Base-by-base conservation (phyloP, 371 early-diverging fungal species). In the Mortierella sp. region DNA sequence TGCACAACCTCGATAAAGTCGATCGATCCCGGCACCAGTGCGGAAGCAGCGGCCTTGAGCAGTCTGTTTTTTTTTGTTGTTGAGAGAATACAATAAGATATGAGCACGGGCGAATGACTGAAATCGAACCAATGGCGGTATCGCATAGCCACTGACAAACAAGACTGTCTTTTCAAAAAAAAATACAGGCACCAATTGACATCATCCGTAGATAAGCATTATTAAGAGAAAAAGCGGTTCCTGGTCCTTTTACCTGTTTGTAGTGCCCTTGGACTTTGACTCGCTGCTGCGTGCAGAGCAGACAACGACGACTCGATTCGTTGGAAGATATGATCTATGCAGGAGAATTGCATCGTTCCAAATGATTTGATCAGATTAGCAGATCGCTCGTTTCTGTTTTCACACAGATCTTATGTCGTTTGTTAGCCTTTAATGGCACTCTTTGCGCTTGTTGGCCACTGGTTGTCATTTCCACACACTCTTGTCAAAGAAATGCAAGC, bases 271-370 rank as follows among this genome's bases (percentile, higher is more conserved):
- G 27, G 89, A 79, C 68, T 94, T 94, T 59, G 84, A 84, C 46
- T 93, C 87, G 53, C 90, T 89, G 70, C 94, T 93, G 46, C 93
- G 73, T 14, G 93, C 94, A 9, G 93, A 93, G 69, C 94, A 94
- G 34, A 94, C 94, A 23, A 94, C 90, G 3, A 89, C 87, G 17
- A 93, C 86, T 54, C 91, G 84, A 67, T 93, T 84, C 42, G 83
- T 83, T 28, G 87, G 83, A 23, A 93, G 80, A 60, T 84, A 83
- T 50, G 81, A 80, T 63, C 84, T 84, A 58, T 15, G 4, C 6
- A 43, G 11, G 21, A n/a, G 14, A 34, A 34, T 34, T 14, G 14
- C 7, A 14, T 7, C 14, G 7, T 34, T 34, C 14, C 0, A 14
- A 14, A 34, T 34, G 37, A 7, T 11, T 34, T 4, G 11, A 34